phyloP scores from a whole-genome alignment of 768 basidiomycete genomes.

The Pulveroboletus sp. region DNA sequence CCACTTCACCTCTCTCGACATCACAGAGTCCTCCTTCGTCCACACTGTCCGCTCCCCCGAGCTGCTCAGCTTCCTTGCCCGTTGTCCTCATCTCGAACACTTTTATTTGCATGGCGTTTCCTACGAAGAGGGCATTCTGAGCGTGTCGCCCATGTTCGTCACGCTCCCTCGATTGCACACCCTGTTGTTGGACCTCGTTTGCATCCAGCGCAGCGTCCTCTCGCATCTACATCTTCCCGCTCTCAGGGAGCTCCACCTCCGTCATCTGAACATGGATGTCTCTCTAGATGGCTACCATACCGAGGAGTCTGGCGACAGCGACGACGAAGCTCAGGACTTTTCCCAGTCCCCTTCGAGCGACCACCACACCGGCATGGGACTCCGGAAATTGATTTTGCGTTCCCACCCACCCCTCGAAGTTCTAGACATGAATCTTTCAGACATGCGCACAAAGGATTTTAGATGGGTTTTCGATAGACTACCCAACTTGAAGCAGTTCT shows the following conservation, averaged over 20 bases:
- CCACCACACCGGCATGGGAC: slow-evolving; percentile 74
- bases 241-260: slow-evolving; percentile 56
- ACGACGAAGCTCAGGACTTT: slow-evolving; percentile 68
- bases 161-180: slow-evolving; percentile 55
- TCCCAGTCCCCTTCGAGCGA: slow-evolving; percentile 77
- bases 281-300: slow-evolving; percentile 27
- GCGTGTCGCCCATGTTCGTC: slow-evolving; percentile 36
- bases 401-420: slow-evolving; percentile 58
- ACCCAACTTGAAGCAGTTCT: slow-evolving; percentile 52
- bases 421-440: slow-evolving; percentile 76
- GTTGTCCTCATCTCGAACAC: slow-evolving; percentile 56
- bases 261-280: slow-evolving; percentile 64
- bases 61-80: slow-evolving; percentile 56
- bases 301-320: slow-evolving; percentile 61
- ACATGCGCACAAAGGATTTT: slow-evolving; percentile 83
- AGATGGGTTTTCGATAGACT: slow-evolving; percentile 58
- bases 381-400: slow-evolving; percentile 58
- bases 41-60: slow-evolving; percentile 41
- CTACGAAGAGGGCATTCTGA: slow-evolving; percentile 36
- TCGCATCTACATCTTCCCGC: slow-evolving; percentile 59
- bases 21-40: slow-evolving; percentile 45
- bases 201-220: slow-evolving; percentile 59
- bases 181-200: slow-evolving; percentile 54
- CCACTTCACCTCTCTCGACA: slow-evolving; percentile 52
- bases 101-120: slow-evolving; percentile 55